Percentiles rank a stretch among this genome's conserved stretches.
Evolutionary conservation across 441 rosid species (phyloP).

Genomic region (Gossypium gossypioides): DNA sequence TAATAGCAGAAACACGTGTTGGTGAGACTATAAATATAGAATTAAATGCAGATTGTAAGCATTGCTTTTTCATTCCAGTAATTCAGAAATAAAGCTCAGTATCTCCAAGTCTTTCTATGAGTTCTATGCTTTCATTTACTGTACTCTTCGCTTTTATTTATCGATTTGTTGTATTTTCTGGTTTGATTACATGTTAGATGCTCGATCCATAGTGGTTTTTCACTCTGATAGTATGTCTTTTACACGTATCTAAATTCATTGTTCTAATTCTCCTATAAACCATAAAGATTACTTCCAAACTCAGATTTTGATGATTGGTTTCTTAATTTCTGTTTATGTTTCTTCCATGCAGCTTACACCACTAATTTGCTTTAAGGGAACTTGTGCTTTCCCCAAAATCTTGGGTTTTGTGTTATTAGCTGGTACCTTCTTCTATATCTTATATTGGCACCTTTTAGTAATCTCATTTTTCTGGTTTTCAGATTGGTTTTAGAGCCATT

Average conservation of each 20-base stretch:
- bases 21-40: no score
- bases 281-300: background rate
- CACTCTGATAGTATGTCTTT: background rate
- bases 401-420: background rate
- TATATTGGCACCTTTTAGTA: slow-evolving; percentile 12
- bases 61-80: no score
- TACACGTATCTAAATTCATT: background rate
- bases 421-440: slow-evolving; percentile 9
- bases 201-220: no score
- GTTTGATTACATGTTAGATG: no score
- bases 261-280: background rate
- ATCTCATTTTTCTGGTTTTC: slow-evolving; percentile 26
- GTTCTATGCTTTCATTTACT: no score
- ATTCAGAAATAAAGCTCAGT: no score
- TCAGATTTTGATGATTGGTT: slow-evolving; percentile 7
- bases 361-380: background rate
- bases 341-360: background rate
- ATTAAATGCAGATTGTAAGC: no score
- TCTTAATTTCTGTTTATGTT: background rate
- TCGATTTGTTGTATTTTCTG: no score
- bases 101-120: no score
- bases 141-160: no score
- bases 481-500: slow-evolving; percentile 92
- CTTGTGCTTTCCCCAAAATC: background rate
- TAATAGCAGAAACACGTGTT: no score